Evolutionary conservation across 2,329 filamentous ascomycete species (phyloP).

Genomic region (Sarocladiaceae sp.): DNA sequence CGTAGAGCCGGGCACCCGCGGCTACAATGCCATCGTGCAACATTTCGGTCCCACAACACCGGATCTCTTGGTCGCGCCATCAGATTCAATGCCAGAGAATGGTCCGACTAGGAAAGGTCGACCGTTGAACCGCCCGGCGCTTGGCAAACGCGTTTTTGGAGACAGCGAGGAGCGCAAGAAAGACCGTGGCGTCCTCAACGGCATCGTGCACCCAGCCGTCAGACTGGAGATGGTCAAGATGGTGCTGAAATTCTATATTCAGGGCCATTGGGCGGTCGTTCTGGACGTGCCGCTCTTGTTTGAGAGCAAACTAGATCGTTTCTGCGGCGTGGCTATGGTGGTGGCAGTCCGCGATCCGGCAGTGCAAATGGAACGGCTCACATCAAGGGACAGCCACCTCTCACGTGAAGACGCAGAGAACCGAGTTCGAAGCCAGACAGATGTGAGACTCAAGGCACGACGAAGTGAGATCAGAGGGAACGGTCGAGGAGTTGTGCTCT

Average conservation of each 20-base stretch:
- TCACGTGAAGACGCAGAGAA: slow-evolving; percentile 82
- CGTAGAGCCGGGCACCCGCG: slow-evolving; percentile 82
- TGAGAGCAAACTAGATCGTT: slow-evolving; percentile 76
- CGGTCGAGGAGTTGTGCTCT: slow-evolving; percentile 71
- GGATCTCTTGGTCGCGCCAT: slow-evolving; percentile 66
- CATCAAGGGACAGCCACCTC: slow-evolving; percentile 69
- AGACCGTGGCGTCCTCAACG: slow-evolving; percentile 74
- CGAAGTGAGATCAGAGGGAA: slow-evolving; percentile 60
- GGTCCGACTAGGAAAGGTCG: slow-evolving; percentile 57
- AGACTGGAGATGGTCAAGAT: slow-evolving; percentile 72
- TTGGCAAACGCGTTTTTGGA: slow-evolving; percentile 84
- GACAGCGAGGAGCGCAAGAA: slow-evolving; percentile 60
- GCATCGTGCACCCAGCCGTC: slow-evolving; percentile 89
- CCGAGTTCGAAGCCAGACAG: slow-evolving; percentile 77
- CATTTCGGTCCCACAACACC: slow-evolving; percentile 80
- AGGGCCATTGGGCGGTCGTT: slow-evolving; percentile 80
- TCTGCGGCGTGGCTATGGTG: slow-evolving; percentile 81
- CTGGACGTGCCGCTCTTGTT: slow-evolving; percentile 90
- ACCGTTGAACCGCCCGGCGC: slow-evolving; percentile 76
- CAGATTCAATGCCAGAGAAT: slow-evolving; percentile 42
- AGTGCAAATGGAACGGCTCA: slow-evolving; percentile 75
- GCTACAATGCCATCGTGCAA: slow-evolving; percentile 74
- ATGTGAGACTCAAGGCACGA: slow-evolving; percentile 76
- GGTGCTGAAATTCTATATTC: slow-evolving; percentile 66
- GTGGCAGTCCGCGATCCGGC: slow-evolving; percentile 76